Percentiles rank a stretch among this genome's conserved stretches.
Conservation (phyloP, 2,329 filamentous ascomycete genomes). For the Alternaria gansuensis region DNA sequence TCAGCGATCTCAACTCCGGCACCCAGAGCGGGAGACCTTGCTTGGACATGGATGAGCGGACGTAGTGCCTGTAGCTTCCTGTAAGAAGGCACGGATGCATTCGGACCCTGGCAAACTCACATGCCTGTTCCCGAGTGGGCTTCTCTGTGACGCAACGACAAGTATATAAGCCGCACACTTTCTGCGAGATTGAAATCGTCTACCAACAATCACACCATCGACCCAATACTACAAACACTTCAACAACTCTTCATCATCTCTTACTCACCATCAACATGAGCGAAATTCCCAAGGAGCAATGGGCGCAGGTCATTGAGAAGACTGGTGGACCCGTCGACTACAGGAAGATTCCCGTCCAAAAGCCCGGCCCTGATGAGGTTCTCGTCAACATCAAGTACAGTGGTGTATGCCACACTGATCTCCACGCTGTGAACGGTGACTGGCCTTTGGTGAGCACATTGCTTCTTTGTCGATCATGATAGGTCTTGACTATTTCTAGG, state of each 20-base stretch:
- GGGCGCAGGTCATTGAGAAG: slow-evolving; percentile 90
- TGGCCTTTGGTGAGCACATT: slow-evolving; percentile 71
- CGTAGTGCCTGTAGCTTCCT: slow-evolving; percentile 22
- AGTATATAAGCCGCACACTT: slow-evolving; percentile 34
- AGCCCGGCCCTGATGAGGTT: slow-evolving; percentile 87
- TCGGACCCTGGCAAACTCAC: slow-evolving; percentile 20
- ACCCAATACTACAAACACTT: slow-evolving; percentile 18
- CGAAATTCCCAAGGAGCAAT: slow-evolving; percentile 81
- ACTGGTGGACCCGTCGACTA: slow-evolving; percentile 74
- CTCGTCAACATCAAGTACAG: slow-evolving; percentile 91
- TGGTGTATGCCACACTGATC: slow-evolving; percentile 90
- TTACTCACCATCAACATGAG: slow-evolving; percentile 53
- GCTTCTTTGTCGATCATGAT: neutral
- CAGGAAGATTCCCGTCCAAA: slow-evolving; percentile 82
- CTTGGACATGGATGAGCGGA: slow-evolving; percentile 36
- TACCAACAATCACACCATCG: slow-evolving; percentile 20
- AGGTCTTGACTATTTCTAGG: slow-evolving; percentile 37
- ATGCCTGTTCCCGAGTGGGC: slow-evolving; percentile 19
- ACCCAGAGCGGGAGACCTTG: slow-evolving; percentile 33
- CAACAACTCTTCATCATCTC: neutral
- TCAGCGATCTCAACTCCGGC: slow-evolving; percentile 29
- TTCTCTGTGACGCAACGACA: slow-evolving; percentile 12
- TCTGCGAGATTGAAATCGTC: slow-evolving; percentile 8
- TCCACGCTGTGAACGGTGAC: slow-evolving; percentile 83
- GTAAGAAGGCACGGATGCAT: slow-evolving; percentile 20